A percentile compares a stretch with the other conserved stretches of the same genome.
Conservation (phyloP, 371 early-diverging fungal species). For the Mortierella sp. region DNA sequence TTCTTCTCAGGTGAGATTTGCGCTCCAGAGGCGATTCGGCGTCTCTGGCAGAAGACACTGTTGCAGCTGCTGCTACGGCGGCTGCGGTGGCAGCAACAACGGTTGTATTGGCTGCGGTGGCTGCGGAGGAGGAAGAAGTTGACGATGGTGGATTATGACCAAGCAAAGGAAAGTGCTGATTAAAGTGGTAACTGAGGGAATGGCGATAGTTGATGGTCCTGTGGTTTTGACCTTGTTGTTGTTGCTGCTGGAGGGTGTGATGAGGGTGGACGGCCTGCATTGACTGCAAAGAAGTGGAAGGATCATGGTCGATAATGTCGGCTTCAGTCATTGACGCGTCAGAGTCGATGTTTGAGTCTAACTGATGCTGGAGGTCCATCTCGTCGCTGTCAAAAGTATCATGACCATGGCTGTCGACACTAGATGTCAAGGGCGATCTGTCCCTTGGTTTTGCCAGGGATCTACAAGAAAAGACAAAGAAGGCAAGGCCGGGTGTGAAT, state of each 20-base stretch:
- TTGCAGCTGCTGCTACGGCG: not conserved
- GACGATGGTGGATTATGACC: not conserved
- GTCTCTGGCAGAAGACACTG: not conserved
- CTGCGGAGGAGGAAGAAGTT: not conserved
- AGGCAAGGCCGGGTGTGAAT: not conserved
- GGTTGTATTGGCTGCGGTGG: slow-evolving; percentile 3
- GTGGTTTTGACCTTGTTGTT: not conserved
- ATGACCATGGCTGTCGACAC: slow-evolving; percentile 26
- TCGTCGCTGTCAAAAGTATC: slow-evolving; percentile 33
- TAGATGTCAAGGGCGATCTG: slow-evolving; percentile 29
- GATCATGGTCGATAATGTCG: not conserved
- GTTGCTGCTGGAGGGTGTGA: not conserved
- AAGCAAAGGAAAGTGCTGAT: slow-evolving; percentile 1
- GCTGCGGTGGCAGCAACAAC: not conserved
- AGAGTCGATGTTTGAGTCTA: slow-evolving; percentile 16
- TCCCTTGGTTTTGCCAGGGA: slow-evolving; percentile 12
- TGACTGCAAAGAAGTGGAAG: not conserved
- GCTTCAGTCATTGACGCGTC: slow-evolving; percentile 17
- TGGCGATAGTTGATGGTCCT: slow-evolving; percentile 9
- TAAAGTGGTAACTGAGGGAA: slow-evolving; percentile 4
- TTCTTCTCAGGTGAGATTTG: slow-evolving; percentile 27
- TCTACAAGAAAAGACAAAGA: not conserved
- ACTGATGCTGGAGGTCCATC: slow-evolving; percentile 28
- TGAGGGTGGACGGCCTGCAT: not conserved
- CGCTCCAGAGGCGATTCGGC: slow-evolving; percentile 21